Base-by-base conservation (phyloP, 1,139 yeast species). In the Hyphopichia khmerensis region DNA sequence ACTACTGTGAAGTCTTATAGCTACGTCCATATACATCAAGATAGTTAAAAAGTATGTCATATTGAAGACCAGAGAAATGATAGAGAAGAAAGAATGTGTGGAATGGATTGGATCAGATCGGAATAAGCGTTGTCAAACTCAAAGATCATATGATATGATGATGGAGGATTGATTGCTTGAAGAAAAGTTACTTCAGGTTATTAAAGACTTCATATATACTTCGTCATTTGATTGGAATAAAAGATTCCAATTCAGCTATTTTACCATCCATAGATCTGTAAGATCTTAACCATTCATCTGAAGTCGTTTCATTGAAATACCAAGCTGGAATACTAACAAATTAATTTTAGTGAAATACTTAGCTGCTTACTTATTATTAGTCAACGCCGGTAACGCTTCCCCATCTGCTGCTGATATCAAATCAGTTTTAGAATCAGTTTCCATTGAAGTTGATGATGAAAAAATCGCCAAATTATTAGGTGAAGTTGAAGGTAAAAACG, bases 401-500 rank as follows among this genome's bases (percentile, higher is more conserved):
- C 98, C 98, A 78, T 79, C 96, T 59, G 96, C 95, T 62, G 84
- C 86, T 64, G 96, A 90, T 77, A 80, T 91, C 84, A 85, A 85
- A 77, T 58, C 84, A 54, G 88, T 93, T 64, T 82, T 93, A 67
- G 86, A 89, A 72, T 78, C 98, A 51, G 96, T 93, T 67, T 96
- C 96, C 71, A 83, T 87, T 64, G 99, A 93, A 77, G 95, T 86
- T 65, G 97, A 93, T 66, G 95, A 87, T 62, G 82, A 86, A 68
- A 90, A 90, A 76, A 72, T 93, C 75, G 74, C 82, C 66, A 77
- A 87, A 67, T 86, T 93, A 72, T 78, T 93, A 67, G 74, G 88
- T 59, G 95, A 95, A 71, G 84, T 93, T 64, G 91, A 88, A 75
- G 99, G 98, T 76, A 93, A 93, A 87, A 75, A 80, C 68, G 81